Evolutionary conservation across 2,329 filamentous ascomycete genomes (phyloP), one percentile per base, ranked within the genome.

Genomic region (Gnomoniopsis smithogilvyi): DNA sequence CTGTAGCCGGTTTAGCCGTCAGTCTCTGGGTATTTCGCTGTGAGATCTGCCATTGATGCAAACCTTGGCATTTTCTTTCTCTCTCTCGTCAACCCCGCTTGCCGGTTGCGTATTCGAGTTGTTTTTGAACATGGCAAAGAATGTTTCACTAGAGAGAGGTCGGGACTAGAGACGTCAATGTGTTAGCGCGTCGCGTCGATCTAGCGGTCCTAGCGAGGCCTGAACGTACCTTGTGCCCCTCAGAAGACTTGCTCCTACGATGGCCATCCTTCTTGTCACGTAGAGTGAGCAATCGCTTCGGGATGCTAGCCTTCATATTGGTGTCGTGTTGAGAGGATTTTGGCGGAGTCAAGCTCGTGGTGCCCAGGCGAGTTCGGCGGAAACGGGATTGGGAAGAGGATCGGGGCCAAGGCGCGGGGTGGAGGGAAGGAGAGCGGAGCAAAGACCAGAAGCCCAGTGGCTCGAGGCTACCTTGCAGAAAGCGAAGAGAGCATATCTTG

Each of bases 201-300:
- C 19, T 3, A 22, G 11, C 45, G 45, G 45, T 45, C n/a, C 11
- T 7, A 47, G 21, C 10, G 45, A 10, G 15, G 19, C 19, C 26
- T 22, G 54, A 56, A 66, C 72, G 60, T 73, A 84, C 83, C 77
- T 82, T 85, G 63, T 77, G 77, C 24, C 74, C 72, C 57, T 85
- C 81, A 21, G 78, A 77, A 50, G 83, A 85, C 66, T 81, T 84
- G 67, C 78, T 79, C 61, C 82, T 80, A 59, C 76, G 77, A 64
- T 84, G 80, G 41, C 70, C 65, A 61, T 75, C 78, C 71, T 79
- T 80, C 74, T 84, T 56, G 67, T 91, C 89, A 65, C 88, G 84
- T 65, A 88, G 79, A 72, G 84, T 90, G 61, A 90, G 84, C 70
- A 92, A 87, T 67, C 88, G 86, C 69, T 83, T 86, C 51, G 80